Percentiles rank a stretch among this genome's conserved stretches.
Conservation (phyloP, 2,329 filamentous ascomycete species). For the Stagonosporopsis rhizophila region DNA sequence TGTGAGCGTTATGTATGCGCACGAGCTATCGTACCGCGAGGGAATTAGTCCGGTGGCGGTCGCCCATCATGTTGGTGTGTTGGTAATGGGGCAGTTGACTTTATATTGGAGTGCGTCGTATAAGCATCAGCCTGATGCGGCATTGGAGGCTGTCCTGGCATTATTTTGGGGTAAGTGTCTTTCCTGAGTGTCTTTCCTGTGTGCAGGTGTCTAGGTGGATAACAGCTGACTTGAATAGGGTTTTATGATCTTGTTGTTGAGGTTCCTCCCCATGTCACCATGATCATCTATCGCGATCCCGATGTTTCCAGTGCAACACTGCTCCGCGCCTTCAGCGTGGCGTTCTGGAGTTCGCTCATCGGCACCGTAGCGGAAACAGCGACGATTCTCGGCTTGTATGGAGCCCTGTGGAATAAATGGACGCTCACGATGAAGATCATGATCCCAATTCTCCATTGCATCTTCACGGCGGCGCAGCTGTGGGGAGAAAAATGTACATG, state of each 20-base stretch:
- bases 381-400: conserved; percentile 13
- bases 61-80: conserved; percentile 14
- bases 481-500: conserved; percentile 19
- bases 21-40: conserved; percentile 14
- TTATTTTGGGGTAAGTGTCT: conserved; percentile 13
- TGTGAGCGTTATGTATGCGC: conserved; percentile 17
- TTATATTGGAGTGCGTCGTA: conserved; percentile 17
- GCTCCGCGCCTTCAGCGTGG: conserved; percentile 5
- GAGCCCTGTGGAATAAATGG: conserved; percentile 9
- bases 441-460: conserved; percentile 12
- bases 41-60: conserved; percentile 16
- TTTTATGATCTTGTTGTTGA: conserved; percentile 19
- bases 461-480: conserved; percentile 16
- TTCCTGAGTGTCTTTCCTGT: background rate
- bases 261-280: conserved; percentile 14
- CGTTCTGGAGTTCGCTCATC: conserved; percentile 14
- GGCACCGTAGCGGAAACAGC: conserved; percentile 15
- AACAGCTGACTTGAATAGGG: background rate
- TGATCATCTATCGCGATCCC: conserved; percentile 18
- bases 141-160: conserved; percentile 8
- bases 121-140: conserved; percentile 5
- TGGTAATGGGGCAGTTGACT: conserved; percentile 18
- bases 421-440: conserved; percentile 16
- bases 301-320: conserved; percentile 4
- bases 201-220: too few relatives aligned